Percentiles rank a stretch among this genome's conserved stretches.
phyloP scores from a whole-genome alignment of 345 rosid genomes.

The Eucalyptus tenuipes region DNA sequence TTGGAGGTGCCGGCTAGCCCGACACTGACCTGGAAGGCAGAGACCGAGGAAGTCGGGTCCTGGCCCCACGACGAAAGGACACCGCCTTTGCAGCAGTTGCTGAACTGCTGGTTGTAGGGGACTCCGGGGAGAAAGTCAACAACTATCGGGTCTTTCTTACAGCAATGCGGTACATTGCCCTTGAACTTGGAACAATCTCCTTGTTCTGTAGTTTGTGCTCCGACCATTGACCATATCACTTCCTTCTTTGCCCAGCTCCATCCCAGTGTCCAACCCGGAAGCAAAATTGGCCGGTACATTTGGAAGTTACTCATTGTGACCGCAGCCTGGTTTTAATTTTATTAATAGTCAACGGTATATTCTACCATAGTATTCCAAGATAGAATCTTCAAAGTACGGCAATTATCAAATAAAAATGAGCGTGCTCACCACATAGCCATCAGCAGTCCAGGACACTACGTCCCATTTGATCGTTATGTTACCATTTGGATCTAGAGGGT shows the following conservation, averaged over 20 bases:
- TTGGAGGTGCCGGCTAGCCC: constrained; percentile 74
- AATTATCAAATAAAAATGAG: background rate
- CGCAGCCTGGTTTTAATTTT: constrained; percentile 25
- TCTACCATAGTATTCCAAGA: too few species aligned
- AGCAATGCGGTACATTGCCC: constrained; percentile 63
- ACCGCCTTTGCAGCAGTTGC: constrained; percentile 68
- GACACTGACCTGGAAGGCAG: constrained; percentile 61
- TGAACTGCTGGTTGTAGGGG: constrained; percentile 69
- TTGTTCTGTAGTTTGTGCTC: constrained; percentile 78
- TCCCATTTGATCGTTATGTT: constrained; percentile 83
- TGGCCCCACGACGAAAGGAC: constrained; percentile 72
- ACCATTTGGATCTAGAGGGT: constrained; percentile 68
- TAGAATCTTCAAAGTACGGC: background rate
- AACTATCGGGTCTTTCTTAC: constrained; percentile 41
- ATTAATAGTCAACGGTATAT: background rate
- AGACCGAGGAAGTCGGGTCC: constrained; percentile 47
- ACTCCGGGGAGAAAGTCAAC: constrained; percentile 69
- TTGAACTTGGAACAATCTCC: constrained; percentile 85
- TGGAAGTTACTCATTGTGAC: constrained; percentile 66
- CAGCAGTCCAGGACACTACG: constrained; percentile 56
- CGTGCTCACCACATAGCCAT: constrained; percentile 59
- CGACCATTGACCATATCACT: constrained; percentile 71
- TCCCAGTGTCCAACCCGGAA: constrained; percentile 73
- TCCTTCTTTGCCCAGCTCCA: constrained; percentile 82
- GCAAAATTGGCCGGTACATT: constrained; percentile 43